Base-by-base conservation (phyloP, 2,329 filamentous ascomycete genomes). In the Aspergillus chevalieri region DNA sequence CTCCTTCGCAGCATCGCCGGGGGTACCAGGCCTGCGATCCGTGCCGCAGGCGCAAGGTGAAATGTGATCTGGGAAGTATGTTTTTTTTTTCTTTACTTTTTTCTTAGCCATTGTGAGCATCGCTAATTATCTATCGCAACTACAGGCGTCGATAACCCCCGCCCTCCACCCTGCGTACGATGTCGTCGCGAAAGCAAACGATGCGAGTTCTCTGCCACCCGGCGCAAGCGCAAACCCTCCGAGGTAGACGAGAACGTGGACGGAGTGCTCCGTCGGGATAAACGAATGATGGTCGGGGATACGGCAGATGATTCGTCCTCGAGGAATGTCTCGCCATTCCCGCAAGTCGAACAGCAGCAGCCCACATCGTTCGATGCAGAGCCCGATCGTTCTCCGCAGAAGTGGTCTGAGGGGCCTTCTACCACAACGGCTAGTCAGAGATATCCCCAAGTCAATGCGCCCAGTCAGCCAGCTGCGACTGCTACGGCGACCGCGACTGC, bases 121-220 rank as follows among this genome's bases (percentile, higher is more conserved):
- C 4, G 38, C 38, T 41, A 21, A 41, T 41, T 22, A 3, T 19
- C 1, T 22, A 30, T 30, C 47, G 43, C 46, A 44, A 47, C 48
- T 48, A 14, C 47, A 74, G 72, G 72, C 62, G 92, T 97, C 65
- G 93, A 97, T 72, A 92, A 93, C 62, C 93, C 93, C 21, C 84
- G 91, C 70, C 89, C 95, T 61, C 92, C 92, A 48, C 93, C 93
- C 2, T 98, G 93, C 69, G 87, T 92, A 52, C 84, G 93, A 65
- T 98, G 93, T 68, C 86, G 90, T 47, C 85, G 93, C 58, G 93
- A 98, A 76, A 89, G 86, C 74, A 97, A 97, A 70, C 86, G 95
- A 63, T 98, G 93, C 76, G 95, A 86, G 78, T 98, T 98, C 76
- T 95, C 90, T 54, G 89, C 90, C 17, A 97, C 91, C 28, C 81